Conservation (phyloP, 2,329 filamentous ascomycete species). For the Verticillium nubilum region DNA sequence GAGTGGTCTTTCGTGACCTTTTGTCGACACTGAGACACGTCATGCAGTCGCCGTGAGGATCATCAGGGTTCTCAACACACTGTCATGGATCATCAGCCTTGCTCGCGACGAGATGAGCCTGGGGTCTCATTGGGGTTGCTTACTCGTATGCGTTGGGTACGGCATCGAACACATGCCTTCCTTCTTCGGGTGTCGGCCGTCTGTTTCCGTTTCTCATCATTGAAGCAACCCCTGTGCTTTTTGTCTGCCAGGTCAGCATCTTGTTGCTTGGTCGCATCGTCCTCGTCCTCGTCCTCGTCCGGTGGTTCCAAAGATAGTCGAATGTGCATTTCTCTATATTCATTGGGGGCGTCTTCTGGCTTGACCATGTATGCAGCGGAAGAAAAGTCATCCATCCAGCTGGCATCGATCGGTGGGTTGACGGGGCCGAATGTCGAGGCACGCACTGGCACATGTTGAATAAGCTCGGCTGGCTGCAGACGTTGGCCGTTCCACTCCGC, state of each 20-base stretch:
- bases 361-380: neutral
- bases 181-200: constrained; percentile 27
- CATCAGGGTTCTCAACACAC: constrained; percentile 28
- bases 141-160: constrained; percentile 37
- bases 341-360: neutral
- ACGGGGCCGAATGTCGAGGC: neutral
- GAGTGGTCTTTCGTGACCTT: constrained; percentile 40
- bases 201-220: constrained; percentile 18
- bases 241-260: neutral
- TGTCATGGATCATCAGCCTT: constrained; percentile 11
- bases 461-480: neutral
- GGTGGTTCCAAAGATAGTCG: neutral
- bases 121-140: constrained; percentile 14
- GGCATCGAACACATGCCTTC: constrained; percentile 40
- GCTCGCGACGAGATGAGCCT: too few species aligned
- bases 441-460: neutral
- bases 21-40: constrained; percentile 30
- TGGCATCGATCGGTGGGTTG: neutral
- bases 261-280: neutral
- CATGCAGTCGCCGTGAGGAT: constrained; percentile 27
- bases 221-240: constrained; percentile 10
- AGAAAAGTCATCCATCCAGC: neutral
- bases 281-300: neutral
- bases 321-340: neutral
- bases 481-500: neutral